These are phyloP conservation scores for Ceratocystis harringtonii DNA, from an alignment of 2,329 filamentous ascomycete genomes.

Conservation along the genomic window DNA sequence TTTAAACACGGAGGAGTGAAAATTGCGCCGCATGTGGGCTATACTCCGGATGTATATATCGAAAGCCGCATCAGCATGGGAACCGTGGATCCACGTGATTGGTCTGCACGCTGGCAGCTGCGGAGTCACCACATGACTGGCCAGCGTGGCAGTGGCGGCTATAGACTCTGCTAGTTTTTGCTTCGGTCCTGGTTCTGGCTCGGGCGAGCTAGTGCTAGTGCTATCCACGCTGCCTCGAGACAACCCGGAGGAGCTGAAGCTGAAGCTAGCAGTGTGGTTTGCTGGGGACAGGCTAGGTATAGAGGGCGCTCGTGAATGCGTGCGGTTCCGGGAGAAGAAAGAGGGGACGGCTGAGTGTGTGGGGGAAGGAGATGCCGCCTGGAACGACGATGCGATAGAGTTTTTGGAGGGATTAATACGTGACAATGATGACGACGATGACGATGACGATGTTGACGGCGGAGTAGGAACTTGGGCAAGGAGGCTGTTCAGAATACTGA, in stretches of 20 bases:
- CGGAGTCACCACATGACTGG: constrained; percentile 18
- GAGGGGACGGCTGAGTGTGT: not conserved
- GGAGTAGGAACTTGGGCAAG: constrained; percentile 17
- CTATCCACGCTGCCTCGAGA: not conserved
- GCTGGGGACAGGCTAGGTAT: not conserved
- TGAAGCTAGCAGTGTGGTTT: not conserved
- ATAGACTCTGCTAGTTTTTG: not conserved
- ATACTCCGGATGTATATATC: constrained; percentile 32
- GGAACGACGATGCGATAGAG: not conserved
- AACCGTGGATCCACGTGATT: constrained; percentile 45
- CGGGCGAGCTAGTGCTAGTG: not conserved
- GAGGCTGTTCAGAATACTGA: constrained; percentile 48
- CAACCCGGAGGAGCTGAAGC: not conserved
- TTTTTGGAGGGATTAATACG: not conserved
- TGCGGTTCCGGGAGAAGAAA: not conserved
- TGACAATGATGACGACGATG: not conserved
- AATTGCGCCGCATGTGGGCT: constrained; percentile 25
- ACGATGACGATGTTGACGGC: not conserved
- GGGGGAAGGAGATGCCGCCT: not conserved
- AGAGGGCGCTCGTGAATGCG: not conserved
- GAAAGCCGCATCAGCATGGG: constrained; percentile 41
- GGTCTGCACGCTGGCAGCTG: constrained; percentile 25
- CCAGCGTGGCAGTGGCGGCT: no score
- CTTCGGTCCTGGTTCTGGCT: not conserved
- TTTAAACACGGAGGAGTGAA: constrained; percentile 40